Evolutionary conservation across 2,329 filamentous ascomycete genomes (phyloP), one percentile per base, ranked within the genome.

Genomic region (Aspergillus flavus): DNA sequence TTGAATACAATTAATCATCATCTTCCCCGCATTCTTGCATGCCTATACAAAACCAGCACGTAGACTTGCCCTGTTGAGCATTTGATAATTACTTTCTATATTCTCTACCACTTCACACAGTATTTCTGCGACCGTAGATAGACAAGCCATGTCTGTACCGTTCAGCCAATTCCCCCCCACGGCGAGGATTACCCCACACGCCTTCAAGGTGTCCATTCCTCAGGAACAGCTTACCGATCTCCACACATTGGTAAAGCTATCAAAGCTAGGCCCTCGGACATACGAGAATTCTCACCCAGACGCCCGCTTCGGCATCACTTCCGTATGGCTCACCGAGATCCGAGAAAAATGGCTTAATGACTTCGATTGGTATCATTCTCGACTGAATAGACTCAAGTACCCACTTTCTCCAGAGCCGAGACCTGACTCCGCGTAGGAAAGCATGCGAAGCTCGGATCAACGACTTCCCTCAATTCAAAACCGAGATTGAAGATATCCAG

Each of bases 381-480:
- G 36, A 45, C 39, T 41, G 16, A n/a, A 41, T 41, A 19, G 6
- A 41, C 39, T 41, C 19, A 41, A 41, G 7, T 41, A 19, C 39
- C 16, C 39, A 41, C 39, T 4, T 14, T n/a, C 39, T 41, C 6
- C 39, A 41, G 39, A n/a, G 19, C 16, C 16, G 16, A 53, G 26
- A 12, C 59, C 34, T 3, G 10, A 28, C 19, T 16, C 71, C 45
- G n/a, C 14, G 41, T 23, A 74, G 73, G 66, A 68, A 72, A 71
- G 68, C 76, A 59, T 73, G 75, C 4, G 75, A 80, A 66, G 69
- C 77, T 46, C 75, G 78, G 19, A 80, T 85, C 67, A 86, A 86
- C 68, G 77, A 73, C 14, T 82, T 83, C 52, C 83, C 83, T 2
- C 83, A 86, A 64, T 86, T 80, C 74, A 83, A 73, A 2, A 73